Evolutionary conservation across 352 stramenopile genomes (phyloP).

Genomic region (Saprolegnia diclina): DNA sequence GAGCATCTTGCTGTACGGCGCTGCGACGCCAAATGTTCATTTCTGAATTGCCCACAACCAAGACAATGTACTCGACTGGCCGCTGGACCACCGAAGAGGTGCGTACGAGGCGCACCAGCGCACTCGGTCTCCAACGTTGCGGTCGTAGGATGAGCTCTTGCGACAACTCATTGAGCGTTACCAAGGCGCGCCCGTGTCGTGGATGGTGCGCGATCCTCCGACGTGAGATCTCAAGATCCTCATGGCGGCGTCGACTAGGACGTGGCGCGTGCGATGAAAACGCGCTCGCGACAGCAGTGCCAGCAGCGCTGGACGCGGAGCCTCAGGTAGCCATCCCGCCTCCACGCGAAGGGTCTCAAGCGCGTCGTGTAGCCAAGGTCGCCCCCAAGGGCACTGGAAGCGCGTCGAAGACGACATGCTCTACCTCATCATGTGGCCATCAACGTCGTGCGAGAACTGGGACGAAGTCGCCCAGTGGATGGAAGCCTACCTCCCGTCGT

Average conservation of each 20-base stretch:
- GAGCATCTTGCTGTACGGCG: no score
- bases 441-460: slow-evolving; percentile 6
- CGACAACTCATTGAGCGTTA: background rate
- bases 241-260: background rate
- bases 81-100: slow-evolving; percentile 7
- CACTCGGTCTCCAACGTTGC: background rate
- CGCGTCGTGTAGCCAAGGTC: background rate
- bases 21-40: background rate
- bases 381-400: slow-evolving; percentile 5
- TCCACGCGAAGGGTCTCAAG: background rate
- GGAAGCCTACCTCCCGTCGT: background rate
- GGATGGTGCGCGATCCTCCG: background rate
- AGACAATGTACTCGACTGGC: background rate
- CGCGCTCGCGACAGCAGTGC: slow-evolving; percentile 7
- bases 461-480: slow-evolving; percentile 8
- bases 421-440: slow-evolving; percentile 12
- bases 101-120: background rate
- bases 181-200: background rate
- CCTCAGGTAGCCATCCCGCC: background rate
- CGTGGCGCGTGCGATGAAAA: background rate
- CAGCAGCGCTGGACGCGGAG: slow-evolving; percentile 4
- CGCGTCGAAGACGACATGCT: slow-evolving; percentile 16
- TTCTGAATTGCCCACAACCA: background rate
- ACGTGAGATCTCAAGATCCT: background rate
- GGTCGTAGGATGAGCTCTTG: background rate